Conservation (phyloP, 2,329 filamentous ascomycete species). For the Ophiocordyceps sinensis region DNA sequence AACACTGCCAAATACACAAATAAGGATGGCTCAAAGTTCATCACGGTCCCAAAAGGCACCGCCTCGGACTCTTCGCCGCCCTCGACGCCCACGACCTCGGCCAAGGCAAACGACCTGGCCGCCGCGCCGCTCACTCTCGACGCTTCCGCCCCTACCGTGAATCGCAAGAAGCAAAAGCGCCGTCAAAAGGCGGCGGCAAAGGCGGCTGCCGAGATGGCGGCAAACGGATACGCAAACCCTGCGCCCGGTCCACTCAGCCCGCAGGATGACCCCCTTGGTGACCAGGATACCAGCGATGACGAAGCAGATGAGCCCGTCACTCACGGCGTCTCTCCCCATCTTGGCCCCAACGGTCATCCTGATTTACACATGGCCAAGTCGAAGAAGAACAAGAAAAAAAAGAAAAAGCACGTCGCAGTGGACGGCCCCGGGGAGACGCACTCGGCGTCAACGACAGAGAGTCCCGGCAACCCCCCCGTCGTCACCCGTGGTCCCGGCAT, state of each 20-base stretch:
- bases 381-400: constrained; percentile 56
- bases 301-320: constrained; percentile 27
- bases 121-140: constrained; percentile 11
- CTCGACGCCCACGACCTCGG: constrained; percentile 32
- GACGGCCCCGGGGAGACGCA: constrained; percentile 7
- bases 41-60: constrained; percentile 45
- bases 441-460: not conserved
- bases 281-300: constrained; percentile 38
- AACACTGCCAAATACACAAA: constrained; percentile 49
- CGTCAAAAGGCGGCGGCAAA: constrained; percentile 72
- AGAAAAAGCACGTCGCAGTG: constrained; percentile 35
- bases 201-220: constrained; percentile 29
- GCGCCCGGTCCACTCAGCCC: constrained; percentile 11
- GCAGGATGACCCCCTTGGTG: constrained; percentile 14
- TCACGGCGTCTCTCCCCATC: constrained; percentile 14
- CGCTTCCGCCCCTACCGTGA: constrained; percentile 40
- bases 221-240: constrained; percentile 27
- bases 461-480: constrained; percentile 13
- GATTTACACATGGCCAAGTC: constrained; percentile 21
- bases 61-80: constrained; percentile 39
- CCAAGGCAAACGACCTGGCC: constrained; percentile 16
- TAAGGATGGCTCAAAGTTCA: constrained; percentile 56
- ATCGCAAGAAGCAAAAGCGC: constrained; percentile 92
- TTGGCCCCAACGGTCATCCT: constrained; percentile 15
- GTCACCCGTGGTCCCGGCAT: constrained; percentile 26